Conservation (phyloP, 2,329 filamentous ascomycete species). For the Leptographium wingfieldii region DNA sequence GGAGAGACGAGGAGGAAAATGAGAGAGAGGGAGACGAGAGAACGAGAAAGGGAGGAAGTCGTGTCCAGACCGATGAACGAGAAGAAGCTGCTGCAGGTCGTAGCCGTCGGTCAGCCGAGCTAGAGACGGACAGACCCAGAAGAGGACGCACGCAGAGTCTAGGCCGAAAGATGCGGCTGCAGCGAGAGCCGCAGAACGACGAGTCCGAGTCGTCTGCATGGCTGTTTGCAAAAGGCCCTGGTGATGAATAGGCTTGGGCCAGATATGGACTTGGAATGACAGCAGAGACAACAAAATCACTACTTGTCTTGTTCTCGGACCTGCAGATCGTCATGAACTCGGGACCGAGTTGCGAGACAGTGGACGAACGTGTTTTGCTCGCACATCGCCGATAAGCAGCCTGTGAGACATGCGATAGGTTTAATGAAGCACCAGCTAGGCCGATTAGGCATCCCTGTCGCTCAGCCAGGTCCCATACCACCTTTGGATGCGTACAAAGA, state of each 20-base stretch:
- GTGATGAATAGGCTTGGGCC: too few relatives aligned
- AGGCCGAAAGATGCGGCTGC: background rate
- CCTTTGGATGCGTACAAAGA: background rate
- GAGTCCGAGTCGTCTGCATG: background rate
- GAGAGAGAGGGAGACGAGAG: background rate
- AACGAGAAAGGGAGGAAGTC: too few relatives aligned
- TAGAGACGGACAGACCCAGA: background rate
- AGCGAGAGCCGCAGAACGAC: background rate
- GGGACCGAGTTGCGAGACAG: too few relatives aligned
- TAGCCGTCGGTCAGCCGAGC: background rate
- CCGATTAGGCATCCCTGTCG: background rate
- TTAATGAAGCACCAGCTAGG: background rate
- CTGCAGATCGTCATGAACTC: too few relatives aligned
- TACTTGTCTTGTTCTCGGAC: too few relatives aligned
- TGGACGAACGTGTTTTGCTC: too few relatives aligned
- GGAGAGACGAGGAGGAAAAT: background rate
- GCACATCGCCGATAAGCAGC: background rate
- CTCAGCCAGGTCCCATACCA: background rate
- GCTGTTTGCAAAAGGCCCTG: background rate
- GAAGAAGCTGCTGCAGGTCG: background rate
- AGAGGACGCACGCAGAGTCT: background rate
- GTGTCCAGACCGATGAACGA: background rate
- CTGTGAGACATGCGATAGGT: background rate
- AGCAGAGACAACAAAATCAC: too few relatives aligned
- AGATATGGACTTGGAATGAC: too few relatives aligned